Percentiles rank a stretch among this genome's conserved stretches.
Evolutionary conservation across 805 yeast species (phyloP).

Genomic region (Dipodascus albidus): DNA sequence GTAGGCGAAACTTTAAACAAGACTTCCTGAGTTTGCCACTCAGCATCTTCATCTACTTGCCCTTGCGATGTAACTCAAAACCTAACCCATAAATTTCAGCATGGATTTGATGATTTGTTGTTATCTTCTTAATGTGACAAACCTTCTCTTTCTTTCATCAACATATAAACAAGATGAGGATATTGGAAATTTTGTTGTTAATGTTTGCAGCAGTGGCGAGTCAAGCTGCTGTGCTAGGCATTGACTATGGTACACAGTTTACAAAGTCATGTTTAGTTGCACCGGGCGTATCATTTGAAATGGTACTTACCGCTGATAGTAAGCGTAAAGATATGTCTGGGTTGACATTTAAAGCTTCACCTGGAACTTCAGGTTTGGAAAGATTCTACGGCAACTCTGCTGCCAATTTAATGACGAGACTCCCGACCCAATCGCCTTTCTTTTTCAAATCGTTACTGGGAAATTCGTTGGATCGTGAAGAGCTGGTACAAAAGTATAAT

Average conservation of each 20-base stretch:
- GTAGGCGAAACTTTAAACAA: too few relatives aligned
- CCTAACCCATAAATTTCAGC: constrained; percentile 1
- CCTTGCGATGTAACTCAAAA: not conserved
- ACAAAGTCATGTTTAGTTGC: constrained; percentile 84
- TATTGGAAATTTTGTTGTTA: constrained; percentile 3
- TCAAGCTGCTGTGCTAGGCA: constrained; percentile 62
- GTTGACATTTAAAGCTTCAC: constrained; percentile 45
- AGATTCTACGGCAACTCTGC: constrained; percentile 75
- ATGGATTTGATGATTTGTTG: not conserved
- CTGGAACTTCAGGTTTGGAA: constrained; percentile 30
- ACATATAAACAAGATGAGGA: constrained; percentile 6
- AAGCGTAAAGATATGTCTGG: constrained; percentile 85
- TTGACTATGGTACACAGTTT: constrained; percentile 82
- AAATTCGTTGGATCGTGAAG: constrained; percentile 19
- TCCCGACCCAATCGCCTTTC: constrained; percentile 58
- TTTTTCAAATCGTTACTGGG: constrained; percentile 69
- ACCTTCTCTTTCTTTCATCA: not conserved
- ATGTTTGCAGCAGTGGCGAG: constrained; percentile 13
- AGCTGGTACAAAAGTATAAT: constrained; percentile 35
- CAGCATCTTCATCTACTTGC: too few relatives aligned
- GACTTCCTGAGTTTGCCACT: not conserved
- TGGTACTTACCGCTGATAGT: constrained; percentile 80
- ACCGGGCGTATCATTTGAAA: constrained; percentile 80
- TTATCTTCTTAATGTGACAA: not conserved
- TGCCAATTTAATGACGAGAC: constrained; percentile 53